Conservation (phyloP, 768 basidiomycete genomes). For the Lepiota venenata region DNA sequence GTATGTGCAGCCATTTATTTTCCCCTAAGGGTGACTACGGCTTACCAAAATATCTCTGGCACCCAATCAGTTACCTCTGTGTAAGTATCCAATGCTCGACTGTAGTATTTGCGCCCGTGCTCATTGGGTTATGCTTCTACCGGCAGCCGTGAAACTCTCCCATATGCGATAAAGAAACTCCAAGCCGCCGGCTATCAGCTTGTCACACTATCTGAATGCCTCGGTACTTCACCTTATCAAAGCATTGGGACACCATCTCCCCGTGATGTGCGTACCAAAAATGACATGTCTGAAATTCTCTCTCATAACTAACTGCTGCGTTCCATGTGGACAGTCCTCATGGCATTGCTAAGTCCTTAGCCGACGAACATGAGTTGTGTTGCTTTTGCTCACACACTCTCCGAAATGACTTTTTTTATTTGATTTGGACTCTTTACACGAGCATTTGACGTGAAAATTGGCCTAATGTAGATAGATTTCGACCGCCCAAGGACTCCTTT, state of each 20-base stretch:
- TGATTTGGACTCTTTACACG: no score
- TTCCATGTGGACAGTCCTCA: not conserved
- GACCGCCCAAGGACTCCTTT: no score
- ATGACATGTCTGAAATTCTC: not conserved
- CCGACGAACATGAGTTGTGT: no score
- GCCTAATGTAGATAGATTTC: no score
- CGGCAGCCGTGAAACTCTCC: constrained; percentile 5
- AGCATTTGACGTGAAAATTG: no score
- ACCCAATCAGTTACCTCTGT: not conserved
- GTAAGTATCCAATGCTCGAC: not conserved
- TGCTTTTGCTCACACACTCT: no score
- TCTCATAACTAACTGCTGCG: not conserved
- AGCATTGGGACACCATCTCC: constrained; percentile 21
- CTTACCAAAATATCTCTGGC: not conserved
- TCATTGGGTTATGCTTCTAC: not conserved
- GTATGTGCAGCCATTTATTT: no score
- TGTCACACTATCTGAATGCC: constrained; percentile 21
- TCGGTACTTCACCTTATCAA: constrained; percentile 26
- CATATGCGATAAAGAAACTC: constrained; percentile 17
- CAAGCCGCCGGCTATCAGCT: constrained; percentile 18
- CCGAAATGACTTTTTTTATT: no score
- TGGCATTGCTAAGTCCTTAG: not conserved
- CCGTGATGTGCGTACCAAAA: constrained; percentile 23
- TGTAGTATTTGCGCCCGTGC: not conserved
- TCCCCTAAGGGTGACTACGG: no score